phyloP scores from a whole-genome alignment of 2,329 filamentous ascomycete genomes.

The Cryphonectria parasitica region DNA sequence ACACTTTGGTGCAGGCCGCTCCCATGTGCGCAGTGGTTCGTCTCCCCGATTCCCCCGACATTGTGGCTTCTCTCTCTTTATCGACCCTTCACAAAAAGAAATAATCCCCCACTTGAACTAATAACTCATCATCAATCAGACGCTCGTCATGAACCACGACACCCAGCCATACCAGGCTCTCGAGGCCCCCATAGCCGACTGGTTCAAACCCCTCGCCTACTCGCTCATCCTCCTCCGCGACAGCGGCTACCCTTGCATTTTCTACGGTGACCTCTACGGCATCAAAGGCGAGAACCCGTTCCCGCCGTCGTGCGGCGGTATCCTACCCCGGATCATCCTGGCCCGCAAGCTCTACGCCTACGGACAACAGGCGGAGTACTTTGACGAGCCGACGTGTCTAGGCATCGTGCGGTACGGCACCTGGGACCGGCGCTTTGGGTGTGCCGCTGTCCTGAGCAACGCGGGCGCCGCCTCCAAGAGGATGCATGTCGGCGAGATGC shows the following conservation, averaged over 20 bases:
- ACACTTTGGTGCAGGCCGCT: constrained; percentile 54
- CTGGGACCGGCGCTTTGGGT: constrained; percentile 50
- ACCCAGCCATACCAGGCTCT: constrained; percentile 52
- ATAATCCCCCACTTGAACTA: neutral
- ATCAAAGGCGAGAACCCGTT: constrained; percentile 51
- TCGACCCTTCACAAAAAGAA: neutral
- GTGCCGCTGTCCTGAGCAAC: constrained; percentile 62
- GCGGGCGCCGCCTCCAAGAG: constrained; percentile 54
- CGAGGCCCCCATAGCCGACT: constrained; percentile 62
- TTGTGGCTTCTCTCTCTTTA: neutral
- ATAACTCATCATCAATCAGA: constrained; percentile 42
- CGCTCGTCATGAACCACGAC: constrained; percentile 74
- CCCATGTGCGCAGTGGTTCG: constrained; percentile 43
- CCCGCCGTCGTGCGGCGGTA: constrained; percentile 56
- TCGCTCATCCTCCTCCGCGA: constrained; percentile 69
- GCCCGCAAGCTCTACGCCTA: constrained; percentile 70
- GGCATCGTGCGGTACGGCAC: constrained; percentile 61
- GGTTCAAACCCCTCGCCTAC: constrained; percentile 75
- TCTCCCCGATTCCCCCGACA: neutral
- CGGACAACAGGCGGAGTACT: constrained; percentile 68
- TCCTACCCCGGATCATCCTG: constrained; percentile 61
- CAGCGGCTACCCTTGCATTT: constrained; percentile 68
- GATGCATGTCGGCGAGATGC: constrained; percentile 66
- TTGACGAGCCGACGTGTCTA: constrained; percentile 62
- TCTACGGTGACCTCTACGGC: constrained; percentile 73